Evolutionary conservation across 352 stramenopile genomes (phyloP), one percentile per base, ranked within the genome.

Genomic region (Phytopythium delawarense): DNA sequence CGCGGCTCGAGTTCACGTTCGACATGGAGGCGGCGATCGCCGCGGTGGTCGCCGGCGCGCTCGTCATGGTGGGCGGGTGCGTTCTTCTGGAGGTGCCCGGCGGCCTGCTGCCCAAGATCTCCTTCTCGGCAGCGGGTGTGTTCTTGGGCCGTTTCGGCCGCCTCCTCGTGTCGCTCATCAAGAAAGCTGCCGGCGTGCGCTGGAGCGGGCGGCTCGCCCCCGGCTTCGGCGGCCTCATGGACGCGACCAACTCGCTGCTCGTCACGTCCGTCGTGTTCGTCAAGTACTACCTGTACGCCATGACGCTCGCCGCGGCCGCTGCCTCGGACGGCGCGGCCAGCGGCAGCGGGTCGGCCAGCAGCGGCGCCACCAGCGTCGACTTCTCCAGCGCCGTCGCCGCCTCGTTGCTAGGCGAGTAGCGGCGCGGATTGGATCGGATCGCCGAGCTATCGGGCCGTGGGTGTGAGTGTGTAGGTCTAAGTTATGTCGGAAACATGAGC

Each of bases 81-180:
- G 34, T 79, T 6, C 8, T 84, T n/a, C 88, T 96, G 61, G 67
- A 82, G 11, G 46, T 97, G 0, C 81, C 83, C 7, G 94, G 94
- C 5, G 75, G 79, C 0, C 61, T 88, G 12, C 82, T 94, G 61
- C 91, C 85, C 7, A 87, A 88, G 58, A 69, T 96, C 0, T 68
- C 78, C 16, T 84, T 98, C 54, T 88, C 82, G 0, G 60, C 98
- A 5, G 57, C 98, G 4, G 95, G 89, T 18, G 81, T 98, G n/a
- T 77, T 98, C 34, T 73, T 98, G 35, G 96, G 94, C 7, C 84
- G 98, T 9, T 75, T 98, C 20, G 96, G 96, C 28, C 95, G 98
- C 65, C 74, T 99, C 21, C 98, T 97, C 23, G 93, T 96, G 57
- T 97, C 84, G n/a, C 95, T 99, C 75, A 70, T 98, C 21, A 98